Conservation (phyloP, 192 early-diverging fungal genomes). For the Martensiomyces pterosporus region DNA sequence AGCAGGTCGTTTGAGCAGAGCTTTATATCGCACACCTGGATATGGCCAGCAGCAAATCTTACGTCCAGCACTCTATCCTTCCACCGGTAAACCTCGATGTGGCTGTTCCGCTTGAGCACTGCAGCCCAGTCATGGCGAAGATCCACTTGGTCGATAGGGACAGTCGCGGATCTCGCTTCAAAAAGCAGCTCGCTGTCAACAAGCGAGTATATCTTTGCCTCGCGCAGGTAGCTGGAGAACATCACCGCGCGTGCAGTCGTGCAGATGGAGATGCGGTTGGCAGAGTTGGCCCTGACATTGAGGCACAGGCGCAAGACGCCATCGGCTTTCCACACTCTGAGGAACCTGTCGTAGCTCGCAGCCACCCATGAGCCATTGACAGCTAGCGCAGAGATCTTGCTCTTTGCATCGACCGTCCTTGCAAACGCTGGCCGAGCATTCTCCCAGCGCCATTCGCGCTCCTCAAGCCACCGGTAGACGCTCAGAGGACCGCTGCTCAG, state of each 20-base stretch:
- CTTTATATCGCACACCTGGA: slow-evolving; percentile 8
- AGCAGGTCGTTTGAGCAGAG: slow-evolving; percentile 7
- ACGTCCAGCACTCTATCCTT: neutral
- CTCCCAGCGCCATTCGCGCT: slow-evolving; percentile 14
- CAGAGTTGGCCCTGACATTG: slow-evolving; percentile 3
- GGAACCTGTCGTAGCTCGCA: slow-evolving; percentile 3
- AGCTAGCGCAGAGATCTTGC: slow-evolving; percentile 5
- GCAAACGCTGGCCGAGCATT: slow-evolving; percentile 4
- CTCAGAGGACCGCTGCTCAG: neutral
- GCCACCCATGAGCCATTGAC: slow-evolving; percentile 10
- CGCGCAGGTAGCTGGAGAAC: slow-evolving; percentile 17
- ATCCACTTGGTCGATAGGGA: slow-evolving; percentile 10
- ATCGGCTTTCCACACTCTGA: slow-evolving; percentile 3
- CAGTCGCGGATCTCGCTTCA: neutral
- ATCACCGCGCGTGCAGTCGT: slow-evolving; percentile 6
- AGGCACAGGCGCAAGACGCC: neutral
- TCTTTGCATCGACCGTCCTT: slow-evolving; percentile 5
- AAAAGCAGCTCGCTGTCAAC: slow-evolving; percentile 2
- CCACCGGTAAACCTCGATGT: slow-evolving; percentile 13
- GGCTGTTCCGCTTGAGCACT: slow-evolving; percentile 5
- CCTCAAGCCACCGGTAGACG: slow-evolving; percentile 11
- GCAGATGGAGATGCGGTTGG: slow-evolving; percentile 18
- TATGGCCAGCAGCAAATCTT: slow-evolving; percentile 3
- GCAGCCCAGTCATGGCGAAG: slow-evolving; percentile 7
- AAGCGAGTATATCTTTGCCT: slow-evolving; percentile 9